Conservation (phyloP, 306 rosid species). For the Citrullus colocynthis region DNA sequence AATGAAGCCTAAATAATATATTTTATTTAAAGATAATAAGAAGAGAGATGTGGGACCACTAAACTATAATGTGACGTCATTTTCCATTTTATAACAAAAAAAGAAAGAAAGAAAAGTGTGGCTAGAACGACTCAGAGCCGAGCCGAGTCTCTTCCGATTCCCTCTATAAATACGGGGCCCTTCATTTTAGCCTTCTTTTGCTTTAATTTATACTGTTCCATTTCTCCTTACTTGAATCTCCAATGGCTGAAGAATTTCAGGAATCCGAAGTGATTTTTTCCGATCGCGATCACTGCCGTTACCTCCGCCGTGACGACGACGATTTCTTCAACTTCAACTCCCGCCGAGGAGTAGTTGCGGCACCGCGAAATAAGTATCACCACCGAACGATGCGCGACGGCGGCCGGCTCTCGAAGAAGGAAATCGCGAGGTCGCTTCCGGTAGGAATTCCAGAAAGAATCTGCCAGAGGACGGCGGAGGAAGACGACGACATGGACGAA, state of each 20-base stretch:
- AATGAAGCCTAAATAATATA: too few relatives aligned
- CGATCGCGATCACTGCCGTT: constrained; percentile 11
- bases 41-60: neutral
- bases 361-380: neutral
- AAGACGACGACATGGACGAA: constrained; percentile 16
- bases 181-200: neutral
- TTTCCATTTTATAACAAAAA: neutral
- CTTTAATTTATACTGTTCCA: constrained; percentile 16
- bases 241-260: constrained; percentile 40
- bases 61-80: neutral
- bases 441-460: constrained; percentile 34
- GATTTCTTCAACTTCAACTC: neutral
- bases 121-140: constrained; percentile 21
- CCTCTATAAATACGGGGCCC: constrained; percentile 13
- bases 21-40: too few relatives aligned
- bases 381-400: neutral
- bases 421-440: constrained; percentile 33
- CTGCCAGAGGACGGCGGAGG: neutral
- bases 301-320: neutral
- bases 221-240: constrained; percentile 6
- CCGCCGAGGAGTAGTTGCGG: constrained; percentile 1
- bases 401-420: neutral
- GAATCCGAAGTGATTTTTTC: constrained; percentile 73
- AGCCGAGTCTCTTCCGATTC: neutral
- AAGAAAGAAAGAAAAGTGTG: constrained; percentile 17